Base-by-base conservation (phyloP, 768 basidiomycete species). In the Rhodosporidiobolus odoratus region DNA sequence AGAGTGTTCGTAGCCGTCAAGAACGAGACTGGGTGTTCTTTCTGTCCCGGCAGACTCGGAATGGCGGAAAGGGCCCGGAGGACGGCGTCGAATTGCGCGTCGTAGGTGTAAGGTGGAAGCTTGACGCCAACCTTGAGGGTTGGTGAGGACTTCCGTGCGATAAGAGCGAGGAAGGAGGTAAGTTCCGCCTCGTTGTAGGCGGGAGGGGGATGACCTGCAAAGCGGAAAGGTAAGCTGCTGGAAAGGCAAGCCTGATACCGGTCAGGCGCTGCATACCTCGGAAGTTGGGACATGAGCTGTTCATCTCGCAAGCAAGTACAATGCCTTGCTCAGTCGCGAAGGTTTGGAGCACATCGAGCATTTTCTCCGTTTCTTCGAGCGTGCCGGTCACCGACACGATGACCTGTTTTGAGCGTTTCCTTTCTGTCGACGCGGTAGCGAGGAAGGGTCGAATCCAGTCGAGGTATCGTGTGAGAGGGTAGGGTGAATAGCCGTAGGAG, bases 401-500 rank as follows among this genome's bases (percentile, higher is more conserved):
- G 75, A 93, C 83, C 2, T 88, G 90, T 73, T 87, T 87, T 69
- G 83, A 80, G 7, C 9, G 0, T 40, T 34, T 54, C 38, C 16
- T 37, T 25, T 30, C 4, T 8, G 27, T 2, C 25, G 69, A 62
- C 38, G 65, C 79, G 21, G 71, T 76, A 69, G 85, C 78, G 67
- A 89, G 83, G 52, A 86, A 75, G 45, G 82, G 78, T 25, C 79
- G 78, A 56, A 90, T 81, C 87, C 88, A 90, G 59, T 77, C 79
- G 53, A 91, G 78, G 80, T 92, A 93, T 32, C 77, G 73, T n/a
- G 81, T 76, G 52, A 93, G 83, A 9, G 88, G 85, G 75, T 87
- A 83, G 0, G 90, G 91, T 13, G 90, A 92, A 80, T 92, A 94
- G 32, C 91, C 91, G 79, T 90, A 93, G 0, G 88, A 89, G 78